Percentiles rank a stretch among this genome's conserved stretches.
phyloP scores from a whole-genome alignment of 257 asterid species.

The Lycium ferocissimum region DNA sequence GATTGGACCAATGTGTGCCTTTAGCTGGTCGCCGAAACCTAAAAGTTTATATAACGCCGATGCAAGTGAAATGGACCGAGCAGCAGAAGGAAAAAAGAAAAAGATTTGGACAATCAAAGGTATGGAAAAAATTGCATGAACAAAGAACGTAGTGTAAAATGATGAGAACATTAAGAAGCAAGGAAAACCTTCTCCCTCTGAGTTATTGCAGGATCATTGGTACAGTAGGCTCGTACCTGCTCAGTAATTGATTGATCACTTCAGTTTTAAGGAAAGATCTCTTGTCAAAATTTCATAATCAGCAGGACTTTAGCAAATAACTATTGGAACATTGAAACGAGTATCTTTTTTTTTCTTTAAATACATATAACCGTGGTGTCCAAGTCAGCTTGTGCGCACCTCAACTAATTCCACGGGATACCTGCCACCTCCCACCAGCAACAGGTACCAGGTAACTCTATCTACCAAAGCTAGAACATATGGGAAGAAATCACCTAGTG shows the following conservation, averaged over 20 bases:
- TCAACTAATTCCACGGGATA: too few relatives aligned
- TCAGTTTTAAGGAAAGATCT: not conserved
- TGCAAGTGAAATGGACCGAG: not conserved
- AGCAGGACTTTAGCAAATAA: slow-evolving; percentile 13
- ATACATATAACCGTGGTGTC: too few relatives aligned
- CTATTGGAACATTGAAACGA: not conserved
- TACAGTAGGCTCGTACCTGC: not conserved
- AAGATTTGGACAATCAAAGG: not conserved
- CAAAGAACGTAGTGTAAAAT: not conserved
- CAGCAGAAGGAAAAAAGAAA: not conserved
- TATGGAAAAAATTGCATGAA: slow-evolving; percentile 1
- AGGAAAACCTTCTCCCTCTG: not conserved
- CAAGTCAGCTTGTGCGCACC: too few relatives aligned
- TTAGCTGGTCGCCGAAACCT: not conserved
- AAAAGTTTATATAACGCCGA: not conserved
- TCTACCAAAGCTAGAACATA: too few relatives aligned
- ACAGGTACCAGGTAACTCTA: too few relatives aligned
- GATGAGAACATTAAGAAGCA: not conserved
- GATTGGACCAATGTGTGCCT: not conserved
- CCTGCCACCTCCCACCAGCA: too few relatives aligned
- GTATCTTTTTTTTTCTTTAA: not conserved
- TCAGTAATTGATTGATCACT: not conserved
- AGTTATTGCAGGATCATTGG: not conserved
- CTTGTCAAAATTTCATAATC: not conserved
- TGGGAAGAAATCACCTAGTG: too few relatives aligned